Base-by-base conservation (phyloP, 805 yeast genomes). In the Zygoascus flipseniorum region DNA sequence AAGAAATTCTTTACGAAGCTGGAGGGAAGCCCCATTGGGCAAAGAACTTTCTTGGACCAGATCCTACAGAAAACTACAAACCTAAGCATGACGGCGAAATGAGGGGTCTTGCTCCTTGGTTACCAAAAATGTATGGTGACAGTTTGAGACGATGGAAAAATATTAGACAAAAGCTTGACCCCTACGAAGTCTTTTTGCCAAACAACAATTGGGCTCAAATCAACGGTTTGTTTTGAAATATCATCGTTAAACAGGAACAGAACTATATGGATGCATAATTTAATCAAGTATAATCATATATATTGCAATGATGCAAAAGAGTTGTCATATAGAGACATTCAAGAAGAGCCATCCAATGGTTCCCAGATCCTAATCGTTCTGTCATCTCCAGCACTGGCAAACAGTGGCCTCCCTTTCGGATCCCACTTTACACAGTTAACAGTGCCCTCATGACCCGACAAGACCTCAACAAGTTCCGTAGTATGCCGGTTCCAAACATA, bases 1-100 rank as follows among this genome's bases (percentile, higher is more conserved):
- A 92, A 69, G 78, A 79, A 51, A 79, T 88, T 1, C 74, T 90
- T 76, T 76, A 76, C 50, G 81, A 80, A 28, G 89, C 85, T 31
- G 89, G 86, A 39, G 99, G 99, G 45, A 86, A 83, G 67, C 99
- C 99, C 1, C 99, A 92, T 69, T 92, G 99, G 99, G 99, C 99
- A 16, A 92, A 92, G 74, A 90, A 89, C 69, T 92, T 89, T 68
- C 73, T 86, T 53, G 95, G 96, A 1, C 71, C 78, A 2, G 68
- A 71, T 11, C 65, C 64, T 2, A 78, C 76, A 51, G 66, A 72
- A 48, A 65, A 72, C 43, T 73, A 26, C 8, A 43, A n/a, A 11
- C n/a, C 45, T 31, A 51, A 48, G n/a, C 70, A 72, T 51, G 83
- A 80, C 57, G 85, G 83, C 57, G 82, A 85, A 55, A 86, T 89